Base-by-base conservation (phyloP, 2,329 filamentous ascomycete genomes). In the Zasmidium angulare region DNA sequence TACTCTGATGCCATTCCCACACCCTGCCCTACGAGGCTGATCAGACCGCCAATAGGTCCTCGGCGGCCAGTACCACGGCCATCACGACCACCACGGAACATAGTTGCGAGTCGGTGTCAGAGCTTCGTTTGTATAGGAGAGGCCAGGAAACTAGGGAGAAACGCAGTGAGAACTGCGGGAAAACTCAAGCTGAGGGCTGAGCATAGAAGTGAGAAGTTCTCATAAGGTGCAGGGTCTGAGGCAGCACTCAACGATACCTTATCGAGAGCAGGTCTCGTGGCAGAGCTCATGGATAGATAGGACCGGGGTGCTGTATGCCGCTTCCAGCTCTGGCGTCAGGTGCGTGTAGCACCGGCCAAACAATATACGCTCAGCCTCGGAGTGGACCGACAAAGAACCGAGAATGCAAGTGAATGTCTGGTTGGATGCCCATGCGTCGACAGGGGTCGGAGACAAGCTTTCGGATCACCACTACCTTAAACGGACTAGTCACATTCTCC, bases 1-100 rank as follows among this genome's bases (percentile, higher is more conserved):
- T 71, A 69, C 53, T 73, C 69, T 1, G 65, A 61, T 17, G 63
- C 70, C 19, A 69, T 60, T 12, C 68, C 69, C 17, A 72, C 60
- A 23, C 69, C 68, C 14, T 60, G 58, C 22, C 69, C 67, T 11
- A 72, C 50, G 17, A 59, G 48, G 31, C 50, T 56, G 49, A 58
- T 23, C 7, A 58, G 47, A 22, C 46, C 56, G 9, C 46, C 46
- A 23, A 55, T 51, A 0, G 56, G 51, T 17, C 55, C 55, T 31
- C 43, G 22, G 22, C 58, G 58, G 19, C 49, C 21, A 11, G 6
- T 11, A 29, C 22, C 48, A 31, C 3, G 26, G 26, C 26, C 26
- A 29, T 11, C 36, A 24, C 36, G 36, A 43, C 36, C 36, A 43
- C 36, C 36, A 19, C 36, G 36, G n/a, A 19, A 17, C 36, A 43